Conservation (phyloP, 2,329 filamentous ascomycete genomes). For the Dothistroma septosporum region DNA sequence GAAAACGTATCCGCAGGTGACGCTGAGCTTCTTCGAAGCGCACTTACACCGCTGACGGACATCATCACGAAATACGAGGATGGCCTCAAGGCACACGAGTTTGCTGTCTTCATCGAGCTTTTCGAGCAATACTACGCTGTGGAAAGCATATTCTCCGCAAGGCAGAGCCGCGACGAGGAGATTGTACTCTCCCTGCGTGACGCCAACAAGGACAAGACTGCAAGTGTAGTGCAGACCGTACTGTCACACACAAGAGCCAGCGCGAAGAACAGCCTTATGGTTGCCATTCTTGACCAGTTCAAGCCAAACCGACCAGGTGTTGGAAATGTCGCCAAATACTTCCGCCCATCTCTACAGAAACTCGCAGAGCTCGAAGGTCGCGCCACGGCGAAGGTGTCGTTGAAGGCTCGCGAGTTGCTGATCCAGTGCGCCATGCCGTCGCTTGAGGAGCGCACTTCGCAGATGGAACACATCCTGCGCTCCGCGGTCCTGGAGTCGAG, state of each 20-base stretch:
- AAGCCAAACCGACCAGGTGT: conserved; percentile 88
- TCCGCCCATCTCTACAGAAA: conserved; percentile 76
- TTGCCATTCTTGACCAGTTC: conserved; percentile 91
- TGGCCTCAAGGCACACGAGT: conserved; percentile 86
- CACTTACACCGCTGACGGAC: conserved; percentile 69
- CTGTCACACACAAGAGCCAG: conserved; percentile 90
- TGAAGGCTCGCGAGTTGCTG: conserved; percentile 95
- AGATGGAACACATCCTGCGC: conserved; percentile 98
- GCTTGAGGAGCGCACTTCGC: conserved; percentile 84
- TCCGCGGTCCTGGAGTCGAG: conserved; percentile 95
- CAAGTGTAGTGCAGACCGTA: conserved; percentile 79
- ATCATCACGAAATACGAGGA: conserved; percentile 79
- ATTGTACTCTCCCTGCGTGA: conserved; percentile 91
- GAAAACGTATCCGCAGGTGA: conserved; percentile 68
- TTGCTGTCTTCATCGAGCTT: conserved; percentile 73
- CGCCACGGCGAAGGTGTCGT: conserved; percentile 86
- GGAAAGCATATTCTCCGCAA: conserved; percentile 82
- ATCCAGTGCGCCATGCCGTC: conserved; percentile 97
- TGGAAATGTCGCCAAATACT: conserved; percentile 82
- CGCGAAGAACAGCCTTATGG: conserved; percentile 87
- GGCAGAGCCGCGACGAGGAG: conserved; percentile 83
- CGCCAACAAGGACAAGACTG: conserved; percentile 88
- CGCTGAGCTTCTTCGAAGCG: conserved; percentile 66
- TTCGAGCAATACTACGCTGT: conserved; percentile 77
- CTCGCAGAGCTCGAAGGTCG: conserved; percentile 86